Conservation (phyloP, 192 early-diverging fungal genomes). For the Pilaira anomala region DNA sequence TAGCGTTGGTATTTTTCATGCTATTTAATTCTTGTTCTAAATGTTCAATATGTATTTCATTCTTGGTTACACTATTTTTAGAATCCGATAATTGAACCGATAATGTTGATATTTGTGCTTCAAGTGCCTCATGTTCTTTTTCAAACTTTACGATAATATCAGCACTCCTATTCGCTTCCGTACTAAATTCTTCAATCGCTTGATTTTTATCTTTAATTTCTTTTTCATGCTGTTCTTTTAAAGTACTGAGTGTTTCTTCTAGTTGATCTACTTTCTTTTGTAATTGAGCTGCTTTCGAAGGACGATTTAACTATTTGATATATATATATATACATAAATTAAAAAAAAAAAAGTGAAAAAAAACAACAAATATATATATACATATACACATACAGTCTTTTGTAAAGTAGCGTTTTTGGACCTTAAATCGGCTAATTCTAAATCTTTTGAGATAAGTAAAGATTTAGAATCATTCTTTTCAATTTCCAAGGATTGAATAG, state of each 20-base stretch:
- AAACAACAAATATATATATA: not conserved
- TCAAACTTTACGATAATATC: slow-evolving; percentile 2
- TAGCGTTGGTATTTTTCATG: not conserved
- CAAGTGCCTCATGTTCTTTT: not conserved
- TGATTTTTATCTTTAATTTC: slow-evolving; percentile 1
- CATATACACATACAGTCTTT: slow-evolving; percentile 16
- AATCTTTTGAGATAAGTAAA: slow-evolving; percentile 8
- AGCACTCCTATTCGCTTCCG: not conserved
- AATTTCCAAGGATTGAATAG: slow-evolving; percentile 4
- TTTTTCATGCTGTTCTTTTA: not conserved
- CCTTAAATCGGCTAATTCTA: slow-evolving; percentile 18
- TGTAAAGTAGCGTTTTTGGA: slow-evolving; percentile 14
- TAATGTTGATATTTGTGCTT: not conserved
- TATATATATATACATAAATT: not conserved
- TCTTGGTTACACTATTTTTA: not conserved
- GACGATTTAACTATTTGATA: slow-evolving; percentile 7
- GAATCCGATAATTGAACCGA: not conserved
- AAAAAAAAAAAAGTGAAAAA: not conserved
- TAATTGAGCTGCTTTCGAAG: slow-evolving; percentile 14
- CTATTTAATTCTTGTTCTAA: not conserved
- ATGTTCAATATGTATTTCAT: slow-evolving; percentile 1
- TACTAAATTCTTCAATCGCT: not conserved
- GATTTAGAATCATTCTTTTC: slow-evolving; percentile 14
- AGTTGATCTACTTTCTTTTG: slow-evolving; percentile 22
- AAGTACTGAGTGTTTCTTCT: not conserved